These are phyloP conservation scores for Penicillium alfredii DNA, from an alignment of 495 filamentous ascomycete genomes.

Conservation along the genomic window DNA sequence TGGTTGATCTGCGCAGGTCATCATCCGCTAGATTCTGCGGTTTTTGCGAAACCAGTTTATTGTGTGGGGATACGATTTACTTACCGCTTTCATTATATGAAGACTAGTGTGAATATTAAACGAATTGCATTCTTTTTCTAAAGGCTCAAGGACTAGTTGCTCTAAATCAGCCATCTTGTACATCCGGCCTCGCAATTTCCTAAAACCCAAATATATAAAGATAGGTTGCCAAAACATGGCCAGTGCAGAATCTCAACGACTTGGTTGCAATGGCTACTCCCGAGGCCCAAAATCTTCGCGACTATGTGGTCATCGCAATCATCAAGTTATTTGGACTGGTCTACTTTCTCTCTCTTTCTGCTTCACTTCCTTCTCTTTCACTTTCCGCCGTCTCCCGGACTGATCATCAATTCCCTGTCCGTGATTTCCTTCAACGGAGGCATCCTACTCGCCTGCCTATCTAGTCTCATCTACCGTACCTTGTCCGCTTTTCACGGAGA, in stretches of 20 bases:
- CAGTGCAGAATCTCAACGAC: background rate
- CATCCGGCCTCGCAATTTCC: too few relatives aligned
- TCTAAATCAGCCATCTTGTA: too few relatives aligned
- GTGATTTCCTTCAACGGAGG: slow-evolving; percentile 3
- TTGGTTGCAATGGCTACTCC: background rate
- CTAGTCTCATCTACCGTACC: slow-evolving; percentile 3
- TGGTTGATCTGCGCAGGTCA: too few relatives aligned
- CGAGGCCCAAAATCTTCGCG: slow-evolving; percentile 3
- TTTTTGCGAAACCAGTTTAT: too few relatives aligned
- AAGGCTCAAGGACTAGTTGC: too few relatives aligned
- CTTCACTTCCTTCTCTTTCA: slow-evolving; percentile 7
- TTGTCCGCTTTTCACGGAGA: slow-evolving; percentile 1
- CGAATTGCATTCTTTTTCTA: too few relatives aligned
- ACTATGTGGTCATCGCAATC: slow-evolving; percentile 4
- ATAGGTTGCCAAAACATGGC: background rate
- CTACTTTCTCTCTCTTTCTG: slow-evolving; percentile 7
- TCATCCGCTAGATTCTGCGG: too few relatives aligned
- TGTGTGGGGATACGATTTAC: too few relatives aligned
- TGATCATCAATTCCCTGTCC: slow-evolving; percentile 1
- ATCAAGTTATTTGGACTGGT: slow-evolving; percentile 5
- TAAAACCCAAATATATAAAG: too few relatives aligned
- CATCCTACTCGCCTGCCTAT: slow-evolving; percentile 3
- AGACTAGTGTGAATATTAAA: too few relatives aligned
- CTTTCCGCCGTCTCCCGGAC: slow-evolving; percentile 4
- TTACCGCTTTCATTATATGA: too few relatives aligned